These are phyloP conservation scores for Grosmannia penicillata DNA, from an alignment of 2,329 filamentous ascomycete genomes.

Conservation along the genomic window DNA sequence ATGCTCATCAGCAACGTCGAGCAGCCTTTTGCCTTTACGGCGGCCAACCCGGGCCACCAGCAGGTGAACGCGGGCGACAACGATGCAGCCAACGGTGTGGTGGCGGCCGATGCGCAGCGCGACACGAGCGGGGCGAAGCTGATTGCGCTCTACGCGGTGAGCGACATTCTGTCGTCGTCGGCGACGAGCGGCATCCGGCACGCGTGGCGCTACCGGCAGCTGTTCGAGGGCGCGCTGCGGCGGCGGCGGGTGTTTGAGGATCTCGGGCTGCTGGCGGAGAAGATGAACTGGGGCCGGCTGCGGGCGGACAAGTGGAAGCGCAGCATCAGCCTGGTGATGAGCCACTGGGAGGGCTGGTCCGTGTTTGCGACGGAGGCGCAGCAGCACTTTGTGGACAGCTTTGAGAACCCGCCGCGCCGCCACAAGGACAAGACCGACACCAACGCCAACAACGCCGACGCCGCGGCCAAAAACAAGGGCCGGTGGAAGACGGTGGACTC, in stretches of 20 bases:
- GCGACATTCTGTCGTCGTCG: conserved; percentile 64
- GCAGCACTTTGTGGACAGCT: conserved; percentile 53
- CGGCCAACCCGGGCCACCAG: conserved; percentile 50
- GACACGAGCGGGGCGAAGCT: conserved; percentile 63
- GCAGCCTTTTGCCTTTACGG: conserved; percentile 58
- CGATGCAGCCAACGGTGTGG: background rate
- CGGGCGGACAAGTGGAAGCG: conserved; percentile 76
- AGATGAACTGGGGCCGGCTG: conserved; percentile 63
- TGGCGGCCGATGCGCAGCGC: conserved; percentile 11
- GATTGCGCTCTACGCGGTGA: conserved; percentile 63
- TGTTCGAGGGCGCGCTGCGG: conserved; percentile 62
- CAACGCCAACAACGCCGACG: conserved; percentile 3
- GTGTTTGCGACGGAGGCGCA: conserved; percentile 63
- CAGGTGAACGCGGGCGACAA: conserved; percentile 22
- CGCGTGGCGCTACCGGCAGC: conserved; percentile 59
- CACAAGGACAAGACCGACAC: conserved; percentile 21
- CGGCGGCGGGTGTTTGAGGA: conserved; percentile 57
- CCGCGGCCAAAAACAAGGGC: conserved; percentile 20
- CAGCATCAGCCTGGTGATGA: conserved; percentile 53
- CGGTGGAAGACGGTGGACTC: conserved; percentile 38
- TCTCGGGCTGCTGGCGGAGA: conserved; percentile 59
- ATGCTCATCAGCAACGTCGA: conserved; percentile 73
- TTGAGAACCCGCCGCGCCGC: conserved; percentile 50
- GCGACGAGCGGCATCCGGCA: conserved; percentile 67
- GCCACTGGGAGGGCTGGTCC: conserved; percentile 58